Base-by-base conservation (phyloP, 371 early-diverging fungal species). In the Mucor ambiguus region DNA sequence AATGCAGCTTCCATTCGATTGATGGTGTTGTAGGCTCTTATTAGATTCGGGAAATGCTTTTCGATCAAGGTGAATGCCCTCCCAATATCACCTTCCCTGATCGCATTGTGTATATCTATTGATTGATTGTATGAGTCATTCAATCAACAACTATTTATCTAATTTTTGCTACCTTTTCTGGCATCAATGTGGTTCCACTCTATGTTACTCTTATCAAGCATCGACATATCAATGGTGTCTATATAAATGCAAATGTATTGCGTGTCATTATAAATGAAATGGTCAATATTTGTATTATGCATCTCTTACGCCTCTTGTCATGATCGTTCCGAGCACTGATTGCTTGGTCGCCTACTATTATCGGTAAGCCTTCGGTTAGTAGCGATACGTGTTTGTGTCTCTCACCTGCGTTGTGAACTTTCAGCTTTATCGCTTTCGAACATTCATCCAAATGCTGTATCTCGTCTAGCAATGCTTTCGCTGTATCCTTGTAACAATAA, bases 401-500 rank as follows among this genome's bases (percentile, higher is more conserved):
- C 37, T 12, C 30, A 44, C 44, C 38, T 28, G 9, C 22, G 33
- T 61, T 28, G 14, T 46, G 8, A 8, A 46, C 16, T 7, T 58
- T 43, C 20, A 8, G 4, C 4, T 59, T 20, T 60, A 59, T 52
- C 54, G 58, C 32, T 18, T 58, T 49, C 20, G 61, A 30, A 33
- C 67, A 66, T 20, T 24, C 35, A 38, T 67, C 64, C 12, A 67
- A 26, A 12, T 4, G 14, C 5, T 57, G 28, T 22, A 71, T 57
- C 16, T 71, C 71, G 49, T 59, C 57, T 46, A 71, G 28, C 48
- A 71, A 18, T 12, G 64, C 41, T 48, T 57, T 71, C 37, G 67
- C 71, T 38, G 71, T 60, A 35, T 67, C 41, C 52, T 67, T 55
- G 38, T 71, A 63, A 9, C 71, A 67, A n/a, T 71, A 67, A 61